A percentile compares a stretch with the other conserved stretches of the same genome.
Evolutionary conservation across 257 asterid species (phyloP).

Genomic region (Striga asiatica): DNA sequence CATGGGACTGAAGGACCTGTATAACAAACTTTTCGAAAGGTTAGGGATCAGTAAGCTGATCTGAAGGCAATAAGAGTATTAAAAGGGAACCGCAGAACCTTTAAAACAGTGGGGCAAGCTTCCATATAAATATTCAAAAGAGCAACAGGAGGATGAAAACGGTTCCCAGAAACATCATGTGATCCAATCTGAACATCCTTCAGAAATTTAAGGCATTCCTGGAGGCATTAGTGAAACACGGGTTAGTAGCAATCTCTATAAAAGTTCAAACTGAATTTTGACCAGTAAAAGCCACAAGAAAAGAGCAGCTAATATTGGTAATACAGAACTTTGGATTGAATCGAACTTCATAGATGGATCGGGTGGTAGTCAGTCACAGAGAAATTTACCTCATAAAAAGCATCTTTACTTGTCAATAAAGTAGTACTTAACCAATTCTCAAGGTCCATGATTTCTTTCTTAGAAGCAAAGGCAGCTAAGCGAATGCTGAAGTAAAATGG

Average conservation of each 20-base stretch:
- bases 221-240: slow-evolving; percentile 20
- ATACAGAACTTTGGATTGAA: background rate
- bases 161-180: slow-evolving; percentile 51
- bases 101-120: slow-evolving; percentile 56
- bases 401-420: slow-evolving; percentile 47
- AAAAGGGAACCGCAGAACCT: slow-evolving; percentile 35
- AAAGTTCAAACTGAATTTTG: background rate
- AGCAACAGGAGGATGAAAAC: slow-evolving; percentile 43
- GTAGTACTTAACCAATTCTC: slow-evolving; percentile 72
- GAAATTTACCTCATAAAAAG: slow-evolving; percentile 59
- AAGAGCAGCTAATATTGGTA: background rate
- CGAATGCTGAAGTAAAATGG: slow-evolving; percentile 70
- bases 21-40: slow-evolving; percentile 15
- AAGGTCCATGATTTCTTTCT: slow-evolving; percentile 65
- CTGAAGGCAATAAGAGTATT: slow-evolving; percentile 4
- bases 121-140: slow-evolving; percentile 51
- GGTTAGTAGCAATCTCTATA: background rate
- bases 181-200: slow-evolving; percentile 59
- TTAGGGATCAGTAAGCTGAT: background rate
- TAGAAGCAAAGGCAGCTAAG: slow-evolving; percentile 80
- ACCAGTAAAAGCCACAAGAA: background rate
- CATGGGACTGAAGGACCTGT: slow-evolving; percentile 84
- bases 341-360: background rate
- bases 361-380: background rate
- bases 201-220: slow-evolving; percentile 85